Evolutionary conservation across 352 stramenopile genomes (phyloP), one percentile per base, ranked within the genome.

Genomic region (Phytophthora cactorum): DNA sequence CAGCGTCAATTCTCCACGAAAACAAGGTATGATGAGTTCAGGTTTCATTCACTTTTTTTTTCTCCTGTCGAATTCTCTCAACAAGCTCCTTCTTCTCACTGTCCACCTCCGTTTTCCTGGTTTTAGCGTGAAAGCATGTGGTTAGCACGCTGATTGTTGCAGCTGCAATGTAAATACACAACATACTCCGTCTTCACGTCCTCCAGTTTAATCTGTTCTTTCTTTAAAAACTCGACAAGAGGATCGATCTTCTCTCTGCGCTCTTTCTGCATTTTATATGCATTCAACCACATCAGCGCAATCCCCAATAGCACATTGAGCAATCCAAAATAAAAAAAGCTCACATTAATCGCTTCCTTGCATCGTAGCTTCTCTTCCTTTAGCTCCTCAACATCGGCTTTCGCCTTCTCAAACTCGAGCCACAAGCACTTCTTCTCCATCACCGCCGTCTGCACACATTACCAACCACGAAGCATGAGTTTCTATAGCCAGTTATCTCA

Each of bases 351-450:
- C 1, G 79, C 74, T 9, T 94, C 77, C 28, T 84, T 86, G 55
- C 84, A 90, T 0, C 72, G 70, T 47, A 89, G 81, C 53, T 93
- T 94, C 38, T 91, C 77, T 11, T 61, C 60, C 41, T 91, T 93
- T 1, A 94, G 57, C 52, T 83, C 74, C 34, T 92, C 75, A 3
- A 95, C 83, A 31, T 94, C 62, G 0, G 56, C 55, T 59, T 93
- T 93, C 31, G 80, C 79, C 31, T 95, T 78, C 53, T 95, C 83
- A 58, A 94, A 93, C 55, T 93, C 74, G 28, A 96, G 82, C 89
- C 88, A 96, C 34, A 95, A 41, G 27, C 86, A 90, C 43, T 96
- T 95, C 56, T 94, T 93, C 73, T 96, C 81, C 82, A 96, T 93
- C 51, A 94, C 62, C 9, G 77, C 72, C 10, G 87, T 95, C 82